Evolutionary conservation across 805 yeast species (phyloP), one percentile per base, ranked within the genome.

Genomic region (Starmera amethionina): DNA sequence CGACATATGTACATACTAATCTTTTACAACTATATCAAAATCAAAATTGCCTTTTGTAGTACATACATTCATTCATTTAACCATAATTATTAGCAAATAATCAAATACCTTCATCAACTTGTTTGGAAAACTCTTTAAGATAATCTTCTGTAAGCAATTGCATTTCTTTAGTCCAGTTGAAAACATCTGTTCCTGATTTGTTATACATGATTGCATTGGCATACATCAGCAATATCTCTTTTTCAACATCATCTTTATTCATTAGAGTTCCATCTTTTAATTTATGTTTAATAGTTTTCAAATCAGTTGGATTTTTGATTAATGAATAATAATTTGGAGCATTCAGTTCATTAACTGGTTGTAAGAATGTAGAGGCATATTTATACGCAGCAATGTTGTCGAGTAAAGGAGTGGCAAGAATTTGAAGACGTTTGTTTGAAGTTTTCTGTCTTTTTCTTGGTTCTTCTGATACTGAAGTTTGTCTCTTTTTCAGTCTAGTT

Each of bases 141-240:
- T 22, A 22, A 22, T 22, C 25, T 22, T 22, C 75, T 5, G 81
- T 75, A 38, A 82, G 93, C 34, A 66, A 62, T 63, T 75, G 78
- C 90, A 85, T 82, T 47, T 77, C 84, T 45, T 70, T 63, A 1
- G 87, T 74, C 70, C 84, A 72, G 31, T 60, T 57, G 34, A 73
- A 75, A 44, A 82, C 68, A 40, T 79, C 86, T 25, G 78, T 73
- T 44, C 72, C 77, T 45, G 75, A 68, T 49, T 73, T 73, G 57
- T 85, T 84, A 61, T 79, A 85, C 93, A 85, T 85, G 14, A 84
- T 72, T 14, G 90, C 85, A 57, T 85, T 85, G 39, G 90, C 82
- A 61, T 81, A 82, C 93, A 85, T 82, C 43, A 79, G 64, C 63
- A 79, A 70, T 35, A 85, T 65, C 45, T 81, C 85, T 38, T 82